These are phyloP conservation scores for Cladophialophora immunda DNA, from an alignment of 2,329 filamentous ascomycete species.

Conservation along the genomic window DNA sequence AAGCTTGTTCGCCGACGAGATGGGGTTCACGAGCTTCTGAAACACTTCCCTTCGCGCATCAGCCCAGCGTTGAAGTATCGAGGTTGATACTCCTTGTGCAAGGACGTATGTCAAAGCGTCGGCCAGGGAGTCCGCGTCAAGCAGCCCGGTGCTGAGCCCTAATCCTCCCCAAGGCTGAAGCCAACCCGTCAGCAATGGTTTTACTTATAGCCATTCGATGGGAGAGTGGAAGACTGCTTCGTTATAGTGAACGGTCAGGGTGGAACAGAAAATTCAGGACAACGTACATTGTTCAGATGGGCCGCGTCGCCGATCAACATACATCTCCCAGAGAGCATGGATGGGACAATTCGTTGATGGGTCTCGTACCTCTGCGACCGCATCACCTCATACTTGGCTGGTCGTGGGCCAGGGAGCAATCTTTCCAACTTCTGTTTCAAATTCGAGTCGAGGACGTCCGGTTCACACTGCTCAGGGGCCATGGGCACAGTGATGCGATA, in stretches of 20 bases:
- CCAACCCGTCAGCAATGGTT: not conserved
- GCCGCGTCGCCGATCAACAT: conserved; percentile 11
- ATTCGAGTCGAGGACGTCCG: not conserved
- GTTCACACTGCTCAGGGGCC: not conserved
- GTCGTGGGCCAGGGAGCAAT: conserved; percentile 8
- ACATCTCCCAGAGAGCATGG: not conserved
- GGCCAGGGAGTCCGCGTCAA: conserved; percentile 9
- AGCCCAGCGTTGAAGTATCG: not conserved
- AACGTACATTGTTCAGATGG: conserved; percentile 13
- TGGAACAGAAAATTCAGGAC: not conserved
- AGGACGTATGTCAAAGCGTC: not conserved
- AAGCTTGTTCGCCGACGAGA: conserved; percentile 6
- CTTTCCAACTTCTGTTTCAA: conserved; percentile 5
- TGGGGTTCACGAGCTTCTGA: not conserved
- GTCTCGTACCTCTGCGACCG: not conserved
- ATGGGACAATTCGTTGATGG: conserved; percentile 2
- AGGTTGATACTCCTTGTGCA: not conserved
- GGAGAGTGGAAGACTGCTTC: not conserved
- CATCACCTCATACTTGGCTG: not conserved
- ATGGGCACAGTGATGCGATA: conserved; percentile 5
- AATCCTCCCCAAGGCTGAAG: conserved; percentile 3
- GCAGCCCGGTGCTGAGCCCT: conserved; percentile 6
- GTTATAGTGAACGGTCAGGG: too few relatives aligned
- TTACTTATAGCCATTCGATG: not conserved
- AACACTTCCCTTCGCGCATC: not conserved